These are phyloP conservation scores for Garcia nutans DNA, from an alignment of 345 rosid species.

Conservation along the genomic window DNA sequence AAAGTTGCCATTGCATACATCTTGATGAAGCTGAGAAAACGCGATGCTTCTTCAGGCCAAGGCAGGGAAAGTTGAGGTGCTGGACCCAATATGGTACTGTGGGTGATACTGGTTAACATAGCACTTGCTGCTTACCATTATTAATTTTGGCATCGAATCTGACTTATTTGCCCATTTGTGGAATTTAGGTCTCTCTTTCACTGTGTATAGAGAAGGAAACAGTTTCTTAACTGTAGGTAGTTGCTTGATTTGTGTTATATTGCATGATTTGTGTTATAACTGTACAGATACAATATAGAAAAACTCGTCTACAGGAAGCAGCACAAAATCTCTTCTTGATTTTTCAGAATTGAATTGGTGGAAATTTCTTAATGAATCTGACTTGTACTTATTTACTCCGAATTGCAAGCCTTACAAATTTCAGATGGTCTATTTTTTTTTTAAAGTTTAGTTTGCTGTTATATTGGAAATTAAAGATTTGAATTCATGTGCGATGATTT, in stretches of 20 bases:
- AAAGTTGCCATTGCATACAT: slow-evolving; percentile 82
- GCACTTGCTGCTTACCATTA: neutral
- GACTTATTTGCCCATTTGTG: neutral
- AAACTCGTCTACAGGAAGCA: slow-evolving; percentile 6
- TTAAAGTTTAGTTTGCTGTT: too few relatives aligned
- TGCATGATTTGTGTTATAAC: neutral
- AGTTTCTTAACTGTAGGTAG: neutral
- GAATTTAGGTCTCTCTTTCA: neutral
- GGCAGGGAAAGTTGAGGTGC: slow-evolving; percentile 28
- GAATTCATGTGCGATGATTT: too few relatives aligned
- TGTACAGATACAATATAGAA: neutral
- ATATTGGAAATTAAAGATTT: too few relatives aligned
- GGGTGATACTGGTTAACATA: slow-evolving; percentile 1
- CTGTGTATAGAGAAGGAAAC: neutral
- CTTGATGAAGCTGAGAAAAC: slow-evolving; percentile 67
- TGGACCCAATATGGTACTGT: neutral
- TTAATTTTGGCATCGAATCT: slow-evolving; percentile 2
- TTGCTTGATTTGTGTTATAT: neutral
- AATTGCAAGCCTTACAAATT: too few relatives aligned
- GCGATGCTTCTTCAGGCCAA: slow-evolving; percentile 41
- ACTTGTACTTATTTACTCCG: too few relatives aligned
- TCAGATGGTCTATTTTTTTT: too few relatives aligned
- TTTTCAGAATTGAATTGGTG: neutral
- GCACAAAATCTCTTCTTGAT: neutral
- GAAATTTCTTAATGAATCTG: neutral